Base-by-base conservation (phyloP, 495 filamentous ascomycete species). In the Talaromyces ruber region DNA sequence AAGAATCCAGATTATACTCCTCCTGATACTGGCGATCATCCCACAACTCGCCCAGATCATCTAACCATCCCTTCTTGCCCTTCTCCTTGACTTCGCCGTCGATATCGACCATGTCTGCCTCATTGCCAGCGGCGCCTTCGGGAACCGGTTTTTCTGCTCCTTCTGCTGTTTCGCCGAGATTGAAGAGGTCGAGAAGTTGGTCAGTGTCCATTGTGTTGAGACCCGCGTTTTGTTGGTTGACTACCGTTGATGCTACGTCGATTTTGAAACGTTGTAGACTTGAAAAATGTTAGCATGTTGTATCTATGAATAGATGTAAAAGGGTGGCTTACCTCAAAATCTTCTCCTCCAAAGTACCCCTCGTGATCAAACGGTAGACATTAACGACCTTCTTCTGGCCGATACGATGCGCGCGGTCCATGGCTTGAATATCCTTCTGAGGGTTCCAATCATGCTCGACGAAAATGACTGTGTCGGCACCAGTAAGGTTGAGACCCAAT, bases 371-470 rank as follows among this genome's bases (percentile, higher is more conserved):
- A 24, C 94, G 90, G 72, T 98, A 98, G n/a, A 98, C 94, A 71
- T 98, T 98, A 62, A 98, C 94, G 21, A 97, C 93, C 80, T 97
- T 97, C 87, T 97, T 97, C 79, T 98, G 94, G 4, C 94, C 94
- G 66, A 98, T 98, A 67, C 94, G 87, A 77, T 98, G 94, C 9
- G 95, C 94, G 54, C 94, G 92, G 70, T 98, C 94, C 94, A 98
- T 98, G 65, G 94, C 94, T 72, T 98, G 94, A 66, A 98, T 83
- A 75, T 98, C 94, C 74, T 96, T 96, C 71, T 98, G 95, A 32
- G 94, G 94, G 70, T 98, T 98, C 94, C 94, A 98, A 73, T 98
- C 94, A 73, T 98, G 94, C 75, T 98, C 94, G 26, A 98, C 95
- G 69, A 98, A 98, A 65, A 98, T 98, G 64, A 98, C 94, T 0